Conservation (phyloP, 2,329 filamentous ascomycete genomes). For the Kalaharituber pfeilii region DNA sequence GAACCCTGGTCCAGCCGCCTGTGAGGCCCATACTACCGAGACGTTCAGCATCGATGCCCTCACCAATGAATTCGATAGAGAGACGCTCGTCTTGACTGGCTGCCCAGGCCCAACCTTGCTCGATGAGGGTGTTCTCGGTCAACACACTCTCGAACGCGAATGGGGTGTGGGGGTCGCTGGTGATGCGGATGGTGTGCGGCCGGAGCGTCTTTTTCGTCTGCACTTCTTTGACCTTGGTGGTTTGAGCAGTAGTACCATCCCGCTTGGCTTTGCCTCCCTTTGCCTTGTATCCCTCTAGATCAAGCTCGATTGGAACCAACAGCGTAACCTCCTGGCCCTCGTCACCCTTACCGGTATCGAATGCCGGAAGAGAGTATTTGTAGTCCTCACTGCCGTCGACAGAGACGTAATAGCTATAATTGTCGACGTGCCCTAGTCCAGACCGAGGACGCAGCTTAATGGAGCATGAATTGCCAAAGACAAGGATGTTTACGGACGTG, state of each 20-base stretch:
- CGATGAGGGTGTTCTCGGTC: conserved; percentile 17
- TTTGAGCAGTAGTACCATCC: neutral
- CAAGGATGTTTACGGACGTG: conserved; percentile 19
- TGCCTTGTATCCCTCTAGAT: neutral
- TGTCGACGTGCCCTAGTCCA: neutral
- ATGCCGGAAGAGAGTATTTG: conserved; percentile 17
- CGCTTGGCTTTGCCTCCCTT: neutral
- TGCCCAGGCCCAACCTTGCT: conserved; percentile 17
- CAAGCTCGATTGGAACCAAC: conserved; percentile 10
- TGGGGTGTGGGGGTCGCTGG: conserved; percentile 18
- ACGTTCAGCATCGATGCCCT: conserved; percentile 16
- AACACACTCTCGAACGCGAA: conserved; percentile 20
- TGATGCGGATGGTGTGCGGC: conserved; percentile 19
- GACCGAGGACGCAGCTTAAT: conserved; percentile 20
- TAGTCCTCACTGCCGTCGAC: conserved; percentile 20
- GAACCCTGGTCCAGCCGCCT: neutral
- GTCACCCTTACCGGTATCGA: conserved; percentile 6
- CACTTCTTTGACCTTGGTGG: neutral
- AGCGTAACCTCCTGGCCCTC: neutral
- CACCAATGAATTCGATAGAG: conserved; percentile 21
- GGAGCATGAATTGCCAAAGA: conserved; percentile 18
- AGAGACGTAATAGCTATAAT: conserved; percentile 21
- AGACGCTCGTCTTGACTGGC: conserved; percentile 17
- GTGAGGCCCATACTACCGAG: neutral
- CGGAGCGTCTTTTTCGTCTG: conserved; percentile 2